Evolutionary conservation across 2,329 filamentous ascomycete species (phyloP), one percentile per base, ranked within the genome.

Genomic region (Talaromyces sp.): DNA sequence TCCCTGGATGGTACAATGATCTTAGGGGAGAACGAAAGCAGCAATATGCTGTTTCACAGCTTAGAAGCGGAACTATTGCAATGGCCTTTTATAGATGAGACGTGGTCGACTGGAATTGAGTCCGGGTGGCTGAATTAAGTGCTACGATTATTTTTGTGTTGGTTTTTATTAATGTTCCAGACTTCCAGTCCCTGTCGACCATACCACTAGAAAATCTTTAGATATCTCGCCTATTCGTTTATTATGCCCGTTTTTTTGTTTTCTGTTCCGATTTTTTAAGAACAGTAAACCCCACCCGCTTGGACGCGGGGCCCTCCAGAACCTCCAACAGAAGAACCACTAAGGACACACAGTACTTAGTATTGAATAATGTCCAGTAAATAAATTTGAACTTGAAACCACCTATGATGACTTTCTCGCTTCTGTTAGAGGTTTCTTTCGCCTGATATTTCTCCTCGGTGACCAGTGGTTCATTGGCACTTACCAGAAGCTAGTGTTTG

Each of bases 61-160:
- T 56, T 74, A 1, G 71, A 74, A 50, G 65, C 67, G 3, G 72
- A 74, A 54, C 72, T 74, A 68, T 66, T 73, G 54, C 71, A 74
- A 59, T 74, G 72, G 72, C 72, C 72, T 0, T 74, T 74, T 38
- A 69, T 74, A 29, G 71, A 74, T 54, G 72, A 68, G 21, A 70
- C 70, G 3, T 74, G 72, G 72, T 70, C 72, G 8, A 63, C 66
- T 19, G 72, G 72, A 3, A 72, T 74, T 60, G 71, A 72, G 55
- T 65, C 67, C 8, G 70, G 69, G 1, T 65, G 70, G 43, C 69
- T 74, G n/a, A 79, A 79, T 63, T 52, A 26, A 52, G 3, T 14
- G 14, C 35, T n/a, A 38, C 17, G 12, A 14, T 38, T n/a, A 17
- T 38, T 2, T n/a, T n/a, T 38, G 12, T 32, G 11, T 32, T 32